Percentiles rank a stretch among this genome's conserved stretches.
Evolutionary conservation across 1,139 yeast species (phyloP).

Genomic region (Spathaspora jeffriesii): DNA sequence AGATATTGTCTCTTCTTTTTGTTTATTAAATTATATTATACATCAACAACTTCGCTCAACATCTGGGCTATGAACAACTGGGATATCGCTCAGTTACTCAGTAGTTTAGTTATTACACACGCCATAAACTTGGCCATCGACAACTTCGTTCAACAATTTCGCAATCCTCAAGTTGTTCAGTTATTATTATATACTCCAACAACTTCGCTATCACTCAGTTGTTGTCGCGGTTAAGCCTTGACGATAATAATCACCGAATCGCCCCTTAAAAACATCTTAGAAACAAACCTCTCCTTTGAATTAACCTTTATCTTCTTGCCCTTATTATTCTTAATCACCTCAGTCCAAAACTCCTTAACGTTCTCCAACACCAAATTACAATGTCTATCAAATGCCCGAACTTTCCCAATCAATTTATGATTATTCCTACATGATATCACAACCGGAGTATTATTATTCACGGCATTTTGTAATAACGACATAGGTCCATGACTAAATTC

Average conservation of each 20-base stretch:
- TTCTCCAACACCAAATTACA: conserved; percentile 91
- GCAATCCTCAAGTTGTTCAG: too few species aligned
- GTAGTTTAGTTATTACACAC: too few species aligned
- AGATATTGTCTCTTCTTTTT: neutral
- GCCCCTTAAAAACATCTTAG: conserved; percentile 91
- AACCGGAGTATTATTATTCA: conserved; percentile 72
- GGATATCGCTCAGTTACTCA: too few species aligned
- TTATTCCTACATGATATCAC: conserved; percentile 91
- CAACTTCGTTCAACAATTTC: too few species aligned
- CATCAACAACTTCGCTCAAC: too few species aligned
- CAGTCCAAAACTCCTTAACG: conserved; percentile 92
- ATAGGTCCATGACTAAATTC: conserved; percentile 93
- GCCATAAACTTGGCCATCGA: too few species aligned
- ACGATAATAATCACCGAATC: conserved; percentile 90
- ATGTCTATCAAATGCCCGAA: conserved; percentile 95
- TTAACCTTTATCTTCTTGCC: conserved; percentile 74
- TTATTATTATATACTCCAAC: too few species aligned
- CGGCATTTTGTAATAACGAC: conserved; percentile 80
- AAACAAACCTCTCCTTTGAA: conserved; percentile 80
- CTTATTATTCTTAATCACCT: conserved; percentile 59
- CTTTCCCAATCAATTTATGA: conserved; percentile 86
- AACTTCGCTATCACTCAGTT: too few species aligned
- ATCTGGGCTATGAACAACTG: too few species aligned
- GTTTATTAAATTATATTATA: conserved; percentile 1
- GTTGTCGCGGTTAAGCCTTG: too few species aligned